phyloP scores from a whole-genome alignment of 2,329 filamentous ascomycete species.

The Aplosporella prunicola region DNA sequence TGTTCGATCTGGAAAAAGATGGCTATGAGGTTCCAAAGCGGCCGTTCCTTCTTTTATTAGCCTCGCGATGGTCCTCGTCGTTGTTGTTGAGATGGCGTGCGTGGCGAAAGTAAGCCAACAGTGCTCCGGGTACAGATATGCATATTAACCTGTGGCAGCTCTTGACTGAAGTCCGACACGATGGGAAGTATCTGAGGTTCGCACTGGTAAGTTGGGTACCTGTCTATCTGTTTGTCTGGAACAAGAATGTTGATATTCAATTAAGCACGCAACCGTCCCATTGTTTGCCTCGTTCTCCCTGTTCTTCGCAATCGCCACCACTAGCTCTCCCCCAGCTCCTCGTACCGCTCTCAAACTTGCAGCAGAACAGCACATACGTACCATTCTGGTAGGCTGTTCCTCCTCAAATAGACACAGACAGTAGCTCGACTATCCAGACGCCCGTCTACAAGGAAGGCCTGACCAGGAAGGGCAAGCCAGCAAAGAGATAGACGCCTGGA shows the following conservation, averaged over 20 bases:
- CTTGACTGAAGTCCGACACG: constrained; percentile 31
- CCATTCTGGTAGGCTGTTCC: constrained; percentile 20
- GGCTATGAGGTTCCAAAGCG: constrained; percentile 16
- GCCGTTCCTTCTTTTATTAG: constrained; percentile 19
- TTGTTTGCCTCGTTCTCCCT: constrained; percentile 28
- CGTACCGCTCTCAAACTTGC: constrained; percentile 31
- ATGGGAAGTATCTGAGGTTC: constrained; percentile 30
- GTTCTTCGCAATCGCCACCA: constrained; percentile 43
- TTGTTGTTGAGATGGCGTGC: constrained; percentile 23
- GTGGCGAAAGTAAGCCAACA: constrained; percentile 17
- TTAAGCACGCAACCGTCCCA: constrained; percentile 25
- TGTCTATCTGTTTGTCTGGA: constrained; percentile 12
- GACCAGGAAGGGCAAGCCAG: constrained; percentile 13
- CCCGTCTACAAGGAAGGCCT: constrained; percentile 36
- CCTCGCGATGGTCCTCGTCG: constrained; percentile 20
- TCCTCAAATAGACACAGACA: constrained; percentile 11
- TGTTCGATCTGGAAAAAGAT: constrained; percentile 19
- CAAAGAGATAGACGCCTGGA: constrained; percentile 47
- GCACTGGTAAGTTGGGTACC: constrained; percentile 28
- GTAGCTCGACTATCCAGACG: constrained; percentile 41
- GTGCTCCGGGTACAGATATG: constrained; percentile 9
- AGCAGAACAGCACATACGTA: constrained; percentile 19
- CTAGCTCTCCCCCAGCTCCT: constrained; percentile 43
- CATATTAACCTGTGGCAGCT: background rate
- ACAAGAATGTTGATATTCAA: constrained; percentile 15